Conservation (phyloP, 768 basidiomycete genomes). For the Galerina sulciceps region DNA sequence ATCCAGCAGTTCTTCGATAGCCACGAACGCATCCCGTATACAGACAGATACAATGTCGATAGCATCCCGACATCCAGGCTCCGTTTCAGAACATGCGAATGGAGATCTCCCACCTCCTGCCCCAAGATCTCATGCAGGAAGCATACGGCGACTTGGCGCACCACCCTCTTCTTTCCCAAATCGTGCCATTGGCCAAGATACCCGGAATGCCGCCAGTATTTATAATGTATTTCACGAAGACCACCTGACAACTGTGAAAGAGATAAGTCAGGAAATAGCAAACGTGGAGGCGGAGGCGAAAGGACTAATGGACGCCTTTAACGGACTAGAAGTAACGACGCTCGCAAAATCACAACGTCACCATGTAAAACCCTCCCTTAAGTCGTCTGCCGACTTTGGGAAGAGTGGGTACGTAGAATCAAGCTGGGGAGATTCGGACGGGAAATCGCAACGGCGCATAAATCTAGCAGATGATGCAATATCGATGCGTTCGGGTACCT, state of each 20-base stretch:
- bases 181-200: slow-evolving; percentile 39
- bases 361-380: slow-evolving; percentile 24
- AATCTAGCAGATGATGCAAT: slow-evolving; percentile 50
- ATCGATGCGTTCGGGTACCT: slow-evolving; percentile 59
- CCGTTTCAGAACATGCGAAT: slow-evolving; percentile 24
- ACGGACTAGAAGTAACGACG: slow-evolving; percentile 74
- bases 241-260: slow-evolving; percentile 57
- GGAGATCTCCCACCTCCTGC: slow-evolving; percentile 35
- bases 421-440: slow-evolving; percentile 41
- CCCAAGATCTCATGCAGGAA: slow-evolving; percentile 47
- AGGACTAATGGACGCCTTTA: slow-evolving; percentile 78
- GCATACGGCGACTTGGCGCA: slow-evolving; percentile 48
- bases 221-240: slow-evolving; percentile 59
- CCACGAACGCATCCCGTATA: slow-evolving; percentile 42
- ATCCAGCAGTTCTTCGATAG: slow-evolving; percentile 52
- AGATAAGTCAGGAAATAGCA: slow-evolving; percentile 69
- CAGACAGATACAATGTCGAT: slow-evolving; percentile 46
- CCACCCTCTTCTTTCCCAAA: slow-evolving; percentile 66
- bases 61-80: slow-evolving; percentile 44
- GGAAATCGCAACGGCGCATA: slow-evolving; percentile 37
- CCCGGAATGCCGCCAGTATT: slow-evolving; percentile 38
- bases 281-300: slow-evolving; percentile 73
- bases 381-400: slow-evolving; percentile 21
- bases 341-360: slow-evolving; percentile 53
- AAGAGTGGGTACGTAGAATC: slow-evolving; percentile 30